phyloP scores from a whole-genome alignment of 768 basidiomycete species.

The Lactifluus subvellereus region DNA sequence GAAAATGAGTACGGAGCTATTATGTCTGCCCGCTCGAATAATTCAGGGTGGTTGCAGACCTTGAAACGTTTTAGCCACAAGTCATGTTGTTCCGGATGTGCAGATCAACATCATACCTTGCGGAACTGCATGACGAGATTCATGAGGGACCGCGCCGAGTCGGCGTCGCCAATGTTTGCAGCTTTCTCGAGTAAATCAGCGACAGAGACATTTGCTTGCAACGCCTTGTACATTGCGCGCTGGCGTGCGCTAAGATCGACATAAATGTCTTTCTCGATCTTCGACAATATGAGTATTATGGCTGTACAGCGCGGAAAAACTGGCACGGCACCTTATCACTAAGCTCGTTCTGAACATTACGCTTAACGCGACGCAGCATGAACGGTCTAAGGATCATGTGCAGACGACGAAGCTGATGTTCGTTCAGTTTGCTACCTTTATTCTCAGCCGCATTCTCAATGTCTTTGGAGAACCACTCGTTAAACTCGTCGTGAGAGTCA shows the following conservation, averaged over 20 bases:
- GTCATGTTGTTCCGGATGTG: background rate
- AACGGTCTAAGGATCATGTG: constrained; percentile 99
- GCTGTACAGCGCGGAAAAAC: background rate
- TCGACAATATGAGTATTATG: background rate
- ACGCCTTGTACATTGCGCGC: constrained; percentile 79
- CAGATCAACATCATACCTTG: constrained; percentile 50
- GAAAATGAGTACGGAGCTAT: constrained; percentile 89
- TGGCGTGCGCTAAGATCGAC: constrained; percentile 94
- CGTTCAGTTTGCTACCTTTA: constrained; percentile 86
- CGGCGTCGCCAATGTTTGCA: constrained; percentile 82
- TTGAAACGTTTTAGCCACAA: constrained; percentile 28
- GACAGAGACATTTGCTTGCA: constrained; percentile 91
- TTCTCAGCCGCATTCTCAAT: constrained; percentile 95
- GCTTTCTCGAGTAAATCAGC: constrained; percentile 92
- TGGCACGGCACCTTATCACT: constrained; percentile 78
- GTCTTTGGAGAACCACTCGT: constrained; percentile 99
- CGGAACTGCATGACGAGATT: constrained; percentile 99
- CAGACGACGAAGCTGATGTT: constrained; percentile 87
- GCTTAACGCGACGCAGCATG: constrained; percentile 95
- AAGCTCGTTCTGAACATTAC: constrained; percentile 98
- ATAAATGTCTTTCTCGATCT: constrained; percentile 96
- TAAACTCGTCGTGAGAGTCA: constrained; percentile 99
- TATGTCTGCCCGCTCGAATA: constrained; percentile 97
- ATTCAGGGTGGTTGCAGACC: constrained; percentile 98
- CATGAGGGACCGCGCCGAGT: constrained; percentile 92